These are phyloP conservation scores for Pichia sp. DNA, from an alignment of 1,139 yeast genomes.

Conservation along the genomic window DNA sequence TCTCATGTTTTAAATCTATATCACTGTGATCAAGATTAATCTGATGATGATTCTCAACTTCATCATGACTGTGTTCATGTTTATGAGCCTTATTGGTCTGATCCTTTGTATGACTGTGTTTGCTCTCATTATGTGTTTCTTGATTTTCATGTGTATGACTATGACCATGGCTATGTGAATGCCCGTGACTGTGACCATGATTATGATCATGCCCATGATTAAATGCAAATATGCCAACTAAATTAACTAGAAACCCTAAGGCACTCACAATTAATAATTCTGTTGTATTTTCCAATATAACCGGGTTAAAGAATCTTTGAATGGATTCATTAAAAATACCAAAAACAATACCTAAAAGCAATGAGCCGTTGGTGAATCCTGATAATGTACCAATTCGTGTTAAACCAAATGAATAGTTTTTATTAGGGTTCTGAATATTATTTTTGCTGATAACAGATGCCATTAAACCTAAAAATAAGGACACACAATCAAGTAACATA, in stretches of 20 bases:
- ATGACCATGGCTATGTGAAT: conserved; percentile 35
- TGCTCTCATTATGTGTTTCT: conserved; percentile 4
- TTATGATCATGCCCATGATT: conserved; percentile 55
- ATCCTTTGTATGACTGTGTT: conserved; percentile 1
- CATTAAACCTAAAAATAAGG: conserved; percentile 79
- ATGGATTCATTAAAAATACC: conserved; percentile 85
- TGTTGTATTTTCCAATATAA: conserved; percentile 69
- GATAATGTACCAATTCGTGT: conserved; percentile 84
- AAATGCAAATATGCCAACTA: conserved; percentile 91
- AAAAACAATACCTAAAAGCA: conserved; percentile 80
- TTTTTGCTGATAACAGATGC: conserved; percentile 62
- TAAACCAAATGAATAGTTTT: conserved; percentile 80
- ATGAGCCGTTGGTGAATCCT: conserved; percentile 90
- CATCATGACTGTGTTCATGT: conserved; percentile 4
- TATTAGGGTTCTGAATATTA: conserved; percentile 38
- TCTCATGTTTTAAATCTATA: neutral
- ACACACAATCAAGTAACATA: conserved; percentile 93
- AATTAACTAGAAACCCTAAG: conserved; percentile 78
- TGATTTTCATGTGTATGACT: conserved; percentile 22
- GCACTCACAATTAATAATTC: conserved; percentile 81
- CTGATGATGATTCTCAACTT: too few species aligned
- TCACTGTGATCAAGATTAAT: neutral
- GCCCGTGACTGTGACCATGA: conserved; percentile 29
- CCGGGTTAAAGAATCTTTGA: conserved; percentile 74
- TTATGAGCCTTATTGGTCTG: neutral